Conservation (phyloP, 805 yeast genomes). For the Starmerella sp. region DNA sequence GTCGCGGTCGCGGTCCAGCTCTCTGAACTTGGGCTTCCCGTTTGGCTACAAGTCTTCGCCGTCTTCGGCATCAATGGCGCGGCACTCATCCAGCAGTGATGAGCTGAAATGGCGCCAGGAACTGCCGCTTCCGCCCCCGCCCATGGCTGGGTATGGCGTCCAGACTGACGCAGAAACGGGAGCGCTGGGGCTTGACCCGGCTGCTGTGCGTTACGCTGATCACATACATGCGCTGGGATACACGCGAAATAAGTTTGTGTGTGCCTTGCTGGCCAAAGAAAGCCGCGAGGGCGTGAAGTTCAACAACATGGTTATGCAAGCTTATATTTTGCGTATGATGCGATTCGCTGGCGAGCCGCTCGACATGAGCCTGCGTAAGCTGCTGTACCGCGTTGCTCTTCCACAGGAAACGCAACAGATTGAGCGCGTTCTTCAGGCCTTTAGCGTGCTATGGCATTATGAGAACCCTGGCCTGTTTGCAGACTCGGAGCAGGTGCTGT, state of each 20-base stretch:
- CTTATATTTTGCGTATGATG: constrained; percentile 30
- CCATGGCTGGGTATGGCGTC: constrained; percentile 11
- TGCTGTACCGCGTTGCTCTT: constrained; percentile 45
- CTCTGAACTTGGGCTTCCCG: neutral
- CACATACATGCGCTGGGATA: constrained; percentile 13
- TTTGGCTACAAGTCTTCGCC: neutral
- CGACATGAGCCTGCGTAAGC: constrained; percentile 52
- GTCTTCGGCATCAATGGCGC: constrained; percentile 1
- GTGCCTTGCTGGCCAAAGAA: constrained; percentile 19
- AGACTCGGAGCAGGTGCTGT: constrained; percentile 46
- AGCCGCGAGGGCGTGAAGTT: constrained; percentile 6
- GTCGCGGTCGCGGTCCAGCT: constrained; percentile 5
- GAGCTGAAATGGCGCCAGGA: constrained; percentile 7
- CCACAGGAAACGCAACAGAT: constrained; percentile 71
- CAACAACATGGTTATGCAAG: constrained; percentile 20
- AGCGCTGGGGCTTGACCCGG: constrained; percentile 12
- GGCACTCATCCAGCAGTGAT: constrained; percentile 7
- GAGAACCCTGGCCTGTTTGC: constrained; percentile 34
- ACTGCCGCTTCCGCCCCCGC: constrained; percentile 20
- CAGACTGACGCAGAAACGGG: constrained; percentile 10
- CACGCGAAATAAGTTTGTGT: constrained; percentile 17
- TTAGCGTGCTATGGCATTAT: constrained; percentile 42
- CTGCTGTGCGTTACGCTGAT: constrained; percentile 20
- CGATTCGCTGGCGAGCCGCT: constrained; percentile 46
- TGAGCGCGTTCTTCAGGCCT: constrained; percentile 51